A percentile compares a stretch with the other conserved stretches of the same genome.
Evolutionary conservation across 192 early-diverging fungal genomes (phyloP).

Genomic region (Coemansia sp.): DNA sequence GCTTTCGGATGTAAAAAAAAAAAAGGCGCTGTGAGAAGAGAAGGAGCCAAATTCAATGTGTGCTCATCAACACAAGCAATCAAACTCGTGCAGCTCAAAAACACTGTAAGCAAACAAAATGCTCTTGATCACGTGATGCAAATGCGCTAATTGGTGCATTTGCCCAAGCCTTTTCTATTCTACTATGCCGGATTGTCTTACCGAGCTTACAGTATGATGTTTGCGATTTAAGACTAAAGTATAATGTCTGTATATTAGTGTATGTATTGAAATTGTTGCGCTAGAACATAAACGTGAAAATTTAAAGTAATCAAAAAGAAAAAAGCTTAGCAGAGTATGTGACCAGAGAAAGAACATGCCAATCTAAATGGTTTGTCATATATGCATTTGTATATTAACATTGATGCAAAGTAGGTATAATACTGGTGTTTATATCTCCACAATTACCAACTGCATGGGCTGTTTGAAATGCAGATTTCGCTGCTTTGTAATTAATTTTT

Average conservation of each 20-base stretch:
- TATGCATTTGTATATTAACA: too few relatives aligned
- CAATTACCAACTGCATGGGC: too few relatives aligned
- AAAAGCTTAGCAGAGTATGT: neutral
- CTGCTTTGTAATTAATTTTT: too few relatives aligned
- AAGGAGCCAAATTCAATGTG: slow-evolving; percentile 8
- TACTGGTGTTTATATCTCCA: too few relatives aligned
- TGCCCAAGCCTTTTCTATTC: neutral
- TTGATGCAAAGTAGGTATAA: too few relatives aligned
- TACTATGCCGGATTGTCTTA: neutral
- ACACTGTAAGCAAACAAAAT: neutral
- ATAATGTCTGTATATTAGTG: neutral
- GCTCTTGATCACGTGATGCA: slow-evolving; percentile 10
- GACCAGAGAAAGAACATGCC: neutral
- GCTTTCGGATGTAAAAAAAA: slow-evolving; percentile 27
- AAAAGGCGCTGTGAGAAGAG: slow-evolving; percentile 21
- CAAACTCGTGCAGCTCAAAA: neutral
- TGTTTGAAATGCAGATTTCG: too few relatives aligned
- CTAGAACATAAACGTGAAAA: too few relatives aligned
- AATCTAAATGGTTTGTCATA: too few relatives aligned
- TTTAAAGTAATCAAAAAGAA: neutral
- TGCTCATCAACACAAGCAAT: neutral
- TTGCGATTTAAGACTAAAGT: neutral
- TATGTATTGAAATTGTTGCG: neutral
- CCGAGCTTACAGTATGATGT: neutral
- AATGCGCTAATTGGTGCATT: neutral